Evolutionary conservation across 1,139 yeast genomes (phyloP).

Genomic region (Geotrichum restrictum): DNA sequence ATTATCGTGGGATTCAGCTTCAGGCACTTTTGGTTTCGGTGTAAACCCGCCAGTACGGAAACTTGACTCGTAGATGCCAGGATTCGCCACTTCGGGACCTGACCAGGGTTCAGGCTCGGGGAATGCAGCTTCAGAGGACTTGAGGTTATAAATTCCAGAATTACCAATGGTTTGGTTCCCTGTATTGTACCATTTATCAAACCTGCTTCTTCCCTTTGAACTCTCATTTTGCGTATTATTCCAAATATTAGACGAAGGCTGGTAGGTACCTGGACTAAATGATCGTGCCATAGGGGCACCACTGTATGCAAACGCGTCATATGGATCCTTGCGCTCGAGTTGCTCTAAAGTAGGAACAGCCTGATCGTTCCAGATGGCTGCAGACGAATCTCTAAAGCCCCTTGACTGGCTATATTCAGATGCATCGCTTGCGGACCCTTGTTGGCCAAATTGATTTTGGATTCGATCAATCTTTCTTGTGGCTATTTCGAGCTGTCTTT

Average conservation of each 20-base stretch:
- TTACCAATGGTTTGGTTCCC: slow-evolving; percentile 5
- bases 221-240: slow-evolving; percentile 4
- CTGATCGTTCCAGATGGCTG: not conserved
- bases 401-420: not conserved
- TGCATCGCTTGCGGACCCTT: not conserved
- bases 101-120: slow-evolving; percentile 5
- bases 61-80: slow-evolving; percentile 16
- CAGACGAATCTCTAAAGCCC: slow-evolving; percentile 1
- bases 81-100: slow-evolving; percentile 5
- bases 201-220: slow-evolving; percentile 6
- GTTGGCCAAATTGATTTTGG: slow-evolving; percentile 11
- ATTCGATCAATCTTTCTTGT: slow-evolving; percentile 17
- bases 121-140: not conserved
- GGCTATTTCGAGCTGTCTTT: slow-evolving; percentile 21
- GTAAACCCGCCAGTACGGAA: slow-evolving; percentile 17
- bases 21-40: slow-evolving; percentile 14
- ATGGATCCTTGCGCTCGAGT: slow-evolving; percentile 9
- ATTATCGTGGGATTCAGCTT: slow-evolving; percentile 9
- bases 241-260: slow-evolving; percentile 13
- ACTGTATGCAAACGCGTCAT: not conserved
- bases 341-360: slow-evolving; percentile 3
- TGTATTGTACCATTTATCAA: slow-evolving; percentile 15
- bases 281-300: not conserved
- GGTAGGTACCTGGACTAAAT: slow-evolving; percentile 15
- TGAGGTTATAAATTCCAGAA: not conserved